These are phyloP conservation scores for Cyclotella choctawhatcheeana DNA, from an alignment of 108 stramenopile genomes.

Conservation along the genomic window DNA sequence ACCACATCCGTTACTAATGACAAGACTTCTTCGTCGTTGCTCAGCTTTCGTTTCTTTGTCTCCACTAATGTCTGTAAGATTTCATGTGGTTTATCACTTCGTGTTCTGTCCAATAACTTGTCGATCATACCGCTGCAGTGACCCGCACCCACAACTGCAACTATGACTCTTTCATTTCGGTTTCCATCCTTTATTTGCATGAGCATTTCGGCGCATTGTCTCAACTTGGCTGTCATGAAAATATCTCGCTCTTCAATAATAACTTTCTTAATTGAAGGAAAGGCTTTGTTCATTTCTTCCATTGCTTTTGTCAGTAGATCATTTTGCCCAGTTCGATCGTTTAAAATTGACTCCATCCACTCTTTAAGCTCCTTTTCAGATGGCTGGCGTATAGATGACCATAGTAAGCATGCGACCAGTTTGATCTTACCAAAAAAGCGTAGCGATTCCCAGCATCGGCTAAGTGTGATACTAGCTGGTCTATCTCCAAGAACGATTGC, in stretches of 20 bases:
- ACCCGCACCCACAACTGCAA: constrained; percentile 89
- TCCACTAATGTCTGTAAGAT: constrained; percentile 32
- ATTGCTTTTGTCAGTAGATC: constrained; percentile 87
- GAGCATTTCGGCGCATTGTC: constrained; percentile 60
- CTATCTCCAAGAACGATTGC: constrained; percentile 82
- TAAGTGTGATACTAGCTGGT: constrained; percentile 70
- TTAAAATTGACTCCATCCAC: constrained; percentile 75
- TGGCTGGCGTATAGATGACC: constrained; percentile 70
- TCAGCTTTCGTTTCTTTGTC: constrained; percentile 35
- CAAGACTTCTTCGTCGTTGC: constrained; percentile 19
- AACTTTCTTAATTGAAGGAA: constrained; percentile 72
- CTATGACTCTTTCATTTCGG: constrained; percentile 46
- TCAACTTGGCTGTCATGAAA: constrained; percentile 80
- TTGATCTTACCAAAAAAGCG: constrained; percentile 72
- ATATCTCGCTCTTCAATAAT: constrained; percentile 86
- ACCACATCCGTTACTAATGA: constrained; percentile 49
- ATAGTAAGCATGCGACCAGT: constrained; percentile 66
- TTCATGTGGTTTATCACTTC: constrained; percentile 16
- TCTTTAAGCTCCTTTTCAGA: constrained; percentile 75
- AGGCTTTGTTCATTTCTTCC: constrained; percentile 66
- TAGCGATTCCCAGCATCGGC: constrained; percentile 83
- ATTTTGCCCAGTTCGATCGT: constrained; percentile 59
- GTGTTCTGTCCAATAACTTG: constrained; percentile 16
- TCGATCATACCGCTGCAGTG: constrained; percentile 74
- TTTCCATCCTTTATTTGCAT: constrained; percentile 11